These are phyloP conservation scores for Heritiera littoralis DNA, from an alignment of 345 rosid species.

Conservation along the genomic window DNA sequence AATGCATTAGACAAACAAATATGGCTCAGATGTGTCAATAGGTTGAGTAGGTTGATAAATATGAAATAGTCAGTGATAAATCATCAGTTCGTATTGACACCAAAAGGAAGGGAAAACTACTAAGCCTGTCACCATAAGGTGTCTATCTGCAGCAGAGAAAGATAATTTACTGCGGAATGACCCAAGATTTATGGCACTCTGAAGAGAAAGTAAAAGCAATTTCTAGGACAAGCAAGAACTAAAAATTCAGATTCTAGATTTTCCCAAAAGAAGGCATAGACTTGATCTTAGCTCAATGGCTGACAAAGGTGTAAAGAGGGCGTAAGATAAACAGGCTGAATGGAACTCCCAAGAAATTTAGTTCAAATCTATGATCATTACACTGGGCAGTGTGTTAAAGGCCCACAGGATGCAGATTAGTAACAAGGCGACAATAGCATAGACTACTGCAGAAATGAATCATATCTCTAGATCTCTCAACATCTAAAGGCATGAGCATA, in stretches of 20 bases:
- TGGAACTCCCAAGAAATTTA: background rate
- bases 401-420: background rate
- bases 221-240: background rate
- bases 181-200: background rate
- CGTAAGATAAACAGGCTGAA: background rate
- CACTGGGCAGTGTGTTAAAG: background rate
- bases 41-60: background rate
- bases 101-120: background rate
- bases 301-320: background rate
- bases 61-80: background rate
- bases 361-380: background rate
- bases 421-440: background rate
- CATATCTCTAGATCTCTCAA: background rate
- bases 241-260: background rate
- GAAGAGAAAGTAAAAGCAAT: background rate
- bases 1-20: constrained; percentile 5
- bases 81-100: background rate
- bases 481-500: background rate
- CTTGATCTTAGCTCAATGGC: background rate
- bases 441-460: background rate
- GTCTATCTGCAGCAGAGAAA: background rate
- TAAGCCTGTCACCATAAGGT: background rate
- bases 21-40: background rate
- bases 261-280: background rate
- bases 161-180: background rate